These are phyloP conservation scores for Lenzites betulinus DNA, from an alignment of 768 basidiomycete genomes.

Conservation along the genomic window DNA sequence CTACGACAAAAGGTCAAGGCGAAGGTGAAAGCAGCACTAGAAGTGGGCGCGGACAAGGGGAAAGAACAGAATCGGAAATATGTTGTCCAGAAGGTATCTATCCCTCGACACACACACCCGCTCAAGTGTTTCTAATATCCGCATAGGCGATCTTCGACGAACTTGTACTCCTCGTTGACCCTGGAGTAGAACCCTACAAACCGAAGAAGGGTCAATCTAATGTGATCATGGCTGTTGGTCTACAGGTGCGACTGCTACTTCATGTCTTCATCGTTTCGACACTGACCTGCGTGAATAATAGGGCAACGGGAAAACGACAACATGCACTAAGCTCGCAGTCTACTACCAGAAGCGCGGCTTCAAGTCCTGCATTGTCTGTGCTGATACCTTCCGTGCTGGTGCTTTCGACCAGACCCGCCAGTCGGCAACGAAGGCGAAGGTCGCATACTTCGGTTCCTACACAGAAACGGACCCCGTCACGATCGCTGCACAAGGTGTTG, in stretches of 20 bases:
- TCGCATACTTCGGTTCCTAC: conserved; percentile 98
- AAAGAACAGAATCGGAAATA: conserved; percentile 84
- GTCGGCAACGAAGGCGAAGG: conserved; percentile 97
- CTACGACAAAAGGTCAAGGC: conserved; percentile 87
- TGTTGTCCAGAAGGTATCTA: conserved; percentile 85
- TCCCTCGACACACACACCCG: too few relatives aligned
- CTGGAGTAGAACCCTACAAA: conserved; percentile 93
- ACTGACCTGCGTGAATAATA: conserved; percentile 33
- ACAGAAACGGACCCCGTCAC: conserved; percentile 98
- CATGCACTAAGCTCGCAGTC: conserved; percentile 97
- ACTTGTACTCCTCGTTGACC: conserved; percentile 92
- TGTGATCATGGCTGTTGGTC: conserved; percentile 96
- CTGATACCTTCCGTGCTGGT: conserved; percentile 98
- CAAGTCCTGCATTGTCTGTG: conserved; percentile 96
- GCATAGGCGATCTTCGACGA: conserved; percentile 98
- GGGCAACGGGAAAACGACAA: conserved; percentile 99
- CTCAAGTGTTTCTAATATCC: too few relatives aligned
- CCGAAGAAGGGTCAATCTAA: conserved; percentile 94
- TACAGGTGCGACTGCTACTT: conserved; percentile 63
- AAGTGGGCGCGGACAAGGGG: conserved; percentile 65
- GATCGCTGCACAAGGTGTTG: conserved; percentile 92
- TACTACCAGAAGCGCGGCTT: conserved; percentile 97
- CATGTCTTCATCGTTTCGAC: neutral
- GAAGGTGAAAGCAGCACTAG: conserved; percentile 83
- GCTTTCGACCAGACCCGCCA: conserved; percentile 99